Evolutionary conservation across 2,329 filamentous ascomycete species (phyloP).

Genomic region (Hypoxylon sp.): DNA sequence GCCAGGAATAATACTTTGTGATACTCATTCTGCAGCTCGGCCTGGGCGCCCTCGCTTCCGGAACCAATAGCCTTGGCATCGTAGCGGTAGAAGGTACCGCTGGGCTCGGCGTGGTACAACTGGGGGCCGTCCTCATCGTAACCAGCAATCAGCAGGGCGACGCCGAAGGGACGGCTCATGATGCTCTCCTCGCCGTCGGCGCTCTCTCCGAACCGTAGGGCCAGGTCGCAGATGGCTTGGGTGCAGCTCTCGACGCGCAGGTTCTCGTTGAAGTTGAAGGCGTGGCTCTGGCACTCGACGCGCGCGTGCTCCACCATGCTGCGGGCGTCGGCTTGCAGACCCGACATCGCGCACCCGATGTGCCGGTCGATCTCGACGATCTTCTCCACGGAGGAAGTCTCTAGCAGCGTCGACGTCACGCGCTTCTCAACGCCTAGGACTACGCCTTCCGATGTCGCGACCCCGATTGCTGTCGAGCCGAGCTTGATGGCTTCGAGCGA

Average conservation of each 20-base stretch:
- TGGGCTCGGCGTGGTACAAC: constrained; percentile 97
- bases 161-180: constrained; percentile 97
- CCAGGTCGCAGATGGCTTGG: constrained; percentile 97
- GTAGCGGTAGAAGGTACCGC: constrained; percentile 98
- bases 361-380: constrained; percentile 99
- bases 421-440: constrained; percentile 99
- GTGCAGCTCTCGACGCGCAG: constrained; percentile 97
- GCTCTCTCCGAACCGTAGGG: constrained; percentile 95
- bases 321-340: constrained; percentile 95
- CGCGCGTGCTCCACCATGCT: constrained; percentile 99
- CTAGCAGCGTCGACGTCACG: constrained; percentile 95
- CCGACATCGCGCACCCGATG: constrained; percentile 99
- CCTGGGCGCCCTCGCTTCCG: constrained; percentile 96
- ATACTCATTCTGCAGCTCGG: constrained; percentile 98
- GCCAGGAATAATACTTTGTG: constrained; percentile 75
- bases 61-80: constrained; percentile 99
- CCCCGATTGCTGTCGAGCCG: constrained; percentile 96
- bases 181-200: constrained; percentile 98
- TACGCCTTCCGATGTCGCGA: constrained; percentile 94
- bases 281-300: constrained; percentile 96
- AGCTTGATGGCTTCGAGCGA: constrained; percentile 99
- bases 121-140: constrained; percentile 98
- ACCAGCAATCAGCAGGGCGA: constrained; percentile 94
- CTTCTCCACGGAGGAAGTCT: constrained; percentile 98
- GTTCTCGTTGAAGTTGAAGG: constrained; percentile 97